phyloP scores from a whole-genome alignment of 1,139 yeast species.

The Meyerozyma elateridarum region DNA sequence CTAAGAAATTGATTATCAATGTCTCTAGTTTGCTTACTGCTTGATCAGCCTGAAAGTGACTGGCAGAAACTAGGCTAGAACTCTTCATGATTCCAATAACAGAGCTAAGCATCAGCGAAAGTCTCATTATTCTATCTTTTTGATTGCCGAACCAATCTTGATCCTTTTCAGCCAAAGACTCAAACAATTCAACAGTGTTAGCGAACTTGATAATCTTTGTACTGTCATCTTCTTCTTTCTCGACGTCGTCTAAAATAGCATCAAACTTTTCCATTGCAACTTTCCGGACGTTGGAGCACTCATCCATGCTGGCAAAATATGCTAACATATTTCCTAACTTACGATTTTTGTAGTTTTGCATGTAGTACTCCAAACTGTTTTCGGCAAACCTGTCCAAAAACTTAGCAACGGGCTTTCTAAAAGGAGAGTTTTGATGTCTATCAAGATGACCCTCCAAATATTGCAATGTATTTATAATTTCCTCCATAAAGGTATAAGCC shows the following conservation, averaged over 20 bases:
- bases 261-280: slow-evolving; percentile 50
- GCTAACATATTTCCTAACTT: slow-evolving; percentile 65
- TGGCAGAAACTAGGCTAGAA: slow-evolving; percentile 51
- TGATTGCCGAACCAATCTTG: slow-evolving; percentile 59
- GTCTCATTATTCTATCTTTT: slow-evolving; percentile 41
- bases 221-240: slow-evolving; percentile 47
- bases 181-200: slow-evolving; percentile 63
- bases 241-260: slow-evolving; percentile 31
- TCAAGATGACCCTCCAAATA: slow-evolving; percentile 79
- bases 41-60: slow-evolving; percentile 72
- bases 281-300: slow-evolving; percentile 54
- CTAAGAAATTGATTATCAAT: slow-evolving; percentile 48
- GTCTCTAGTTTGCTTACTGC: slow-evolving; percentile 59
- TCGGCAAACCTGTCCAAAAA: slow-evolving; percentile 80
- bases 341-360: slow-evolving; percentile 62
- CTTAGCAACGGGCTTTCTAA: slow-evolving; percentile 85
- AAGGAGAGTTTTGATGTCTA: slow-evolving; percentile 83
- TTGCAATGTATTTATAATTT: slow-evolving; percentile 69
- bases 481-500: slow-evolving; percentile 89
- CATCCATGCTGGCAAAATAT: slow-evolving; percentile 55
- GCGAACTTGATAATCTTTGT: slow-evolving; percentile 61
- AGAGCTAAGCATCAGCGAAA: slow-evolving; percentile 43
- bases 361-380: slow-evolving; percentile 69
- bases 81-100: slow-evolving; percentile 37
- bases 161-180: slow-evolving; percentile 50